These are phyloP conservation scores for Linanthus parryae DNA, from an alignment of 148 eudicot species.

Conservation along the genomic window DNA sequence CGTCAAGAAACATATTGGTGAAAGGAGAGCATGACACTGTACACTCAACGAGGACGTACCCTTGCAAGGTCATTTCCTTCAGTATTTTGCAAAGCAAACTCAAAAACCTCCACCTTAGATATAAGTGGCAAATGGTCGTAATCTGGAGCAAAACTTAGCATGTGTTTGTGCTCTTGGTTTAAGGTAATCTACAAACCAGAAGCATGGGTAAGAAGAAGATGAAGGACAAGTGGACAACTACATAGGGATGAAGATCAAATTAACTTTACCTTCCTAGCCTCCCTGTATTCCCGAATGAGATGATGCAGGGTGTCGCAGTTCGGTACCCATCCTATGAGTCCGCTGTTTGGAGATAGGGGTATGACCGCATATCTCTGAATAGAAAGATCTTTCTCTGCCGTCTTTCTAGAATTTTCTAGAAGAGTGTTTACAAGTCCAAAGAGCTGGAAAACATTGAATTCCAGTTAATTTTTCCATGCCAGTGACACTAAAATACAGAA, in stretches of 20 bases:
- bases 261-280: conserved; percentile 78
- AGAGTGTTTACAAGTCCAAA: conserved; percentile 96
- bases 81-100: conserved; percentile 83
- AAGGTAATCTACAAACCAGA: conserved; percentile 61
- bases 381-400: conserved; percentile 88
- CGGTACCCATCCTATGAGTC: conserved; percentile 98
- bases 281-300: conserved; percentile 93
- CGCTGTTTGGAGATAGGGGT: conserved; percentile 96
- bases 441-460: conserved; percentile 40
- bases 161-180: conserved; percentile 86
- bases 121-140: conserved; percentile 94
- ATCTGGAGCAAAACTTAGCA: conserved; percentile 93
- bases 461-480: conserved; percentile 1
- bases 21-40: conserved; percentile 10
- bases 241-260: not conserved
- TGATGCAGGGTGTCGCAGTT: conserved; percentile 97
- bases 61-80: conserved; percentile 90
- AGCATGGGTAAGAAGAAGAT: conserved; percentile 7
- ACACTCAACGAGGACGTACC: conserved; percentile 70
- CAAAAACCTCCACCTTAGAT: conserved; percentile 93
- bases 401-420: conserved; percentile 84
- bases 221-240: not conserved
- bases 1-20: conserved; percentile 3
- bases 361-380: conserved; percentile 88
- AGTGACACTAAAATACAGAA: too few relatives aligned